A percentile compares a stretch with the other conserved stretches of the same genome.
phyloP scores from a whole-genome alignment of 768 basidiomycete genomes.

The Lentinula guzmanii region DNA sequence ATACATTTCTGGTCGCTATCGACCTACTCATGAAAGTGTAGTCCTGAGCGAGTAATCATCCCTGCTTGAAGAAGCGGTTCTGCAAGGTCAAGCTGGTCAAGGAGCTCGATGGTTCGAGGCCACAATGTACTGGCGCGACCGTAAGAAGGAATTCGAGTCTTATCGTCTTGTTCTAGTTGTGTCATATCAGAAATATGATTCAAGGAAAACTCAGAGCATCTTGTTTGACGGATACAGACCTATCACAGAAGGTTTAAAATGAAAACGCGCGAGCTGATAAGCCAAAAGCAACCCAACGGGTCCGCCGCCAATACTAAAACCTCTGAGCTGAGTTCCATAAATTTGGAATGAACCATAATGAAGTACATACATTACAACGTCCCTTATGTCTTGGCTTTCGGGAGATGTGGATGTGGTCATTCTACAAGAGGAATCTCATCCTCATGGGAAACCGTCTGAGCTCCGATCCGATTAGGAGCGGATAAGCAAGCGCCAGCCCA shows the following conservation, averaged over 20 bases:
- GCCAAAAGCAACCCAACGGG: conserved; percentile 5
- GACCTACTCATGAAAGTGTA: conserved; percentile 4
- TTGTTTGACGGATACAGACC: not conserved
- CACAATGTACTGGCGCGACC: conserved; percentile 6
- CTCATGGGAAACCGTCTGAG: too few species aligned
- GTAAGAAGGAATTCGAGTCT: conserved; percentile 3
- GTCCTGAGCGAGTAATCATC: conserved; percentile 3
- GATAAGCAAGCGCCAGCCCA: too few species aligned
- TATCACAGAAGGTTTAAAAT: not conserved
- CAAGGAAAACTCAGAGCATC: not conserved
- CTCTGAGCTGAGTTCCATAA: not conserved
- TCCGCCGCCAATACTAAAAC: conserved; percentile 4
- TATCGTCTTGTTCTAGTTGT: conserved; percentile 5
- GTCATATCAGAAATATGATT: not conserved
- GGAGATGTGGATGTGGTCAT: not conserved
- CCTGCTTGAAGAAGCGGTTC: conserved; percentile 4
- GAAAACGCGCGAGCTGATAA: conserved; percentile 7
- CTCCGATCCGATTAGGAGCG: too few species aligned
- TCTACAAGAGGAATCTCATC: too few species aligned
- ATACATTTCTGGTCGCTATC: not conserved
- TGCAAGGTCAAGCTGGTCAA: conserved; percentile 7
- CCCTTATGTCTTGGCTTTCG: not conserved
- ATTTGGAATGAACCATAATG: not conserved
- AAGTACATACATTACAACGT: not conserved
- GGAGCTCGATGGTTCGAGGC: conserved; percentile 8